phyloP scores from a whole-genome alignment of 2,329 filamentous ascomycete genomes.

The Chaetomium globosum region DNA sequence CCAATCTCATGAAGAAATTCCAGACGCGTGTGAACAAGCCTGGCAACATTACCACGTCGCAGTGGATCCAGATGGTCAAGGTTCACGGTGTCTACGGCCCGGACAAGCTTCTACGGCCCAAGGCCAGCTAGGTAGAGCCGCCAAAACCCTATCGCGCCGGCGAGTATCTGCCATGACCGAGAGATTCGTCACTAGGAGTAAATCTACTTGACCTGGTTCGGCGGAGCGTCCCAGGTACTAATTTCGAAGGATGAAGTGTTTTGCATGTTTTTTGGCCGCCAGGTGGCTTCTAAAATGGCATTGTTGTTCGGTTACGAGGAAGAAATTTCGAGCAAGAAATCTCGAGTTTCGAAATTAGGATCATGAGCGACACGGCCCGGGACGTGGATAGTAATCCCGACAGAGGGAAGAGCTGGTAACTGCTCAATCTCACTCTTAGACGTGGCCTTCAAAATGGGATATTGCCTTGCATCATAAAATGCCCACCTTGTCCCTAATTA shows the following conservation, averaged over 20 bases:
- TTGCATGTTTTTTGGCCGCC: not conserved
- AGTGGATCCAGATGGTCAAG: slow-evolving; percentile 64
- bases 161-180: not conserved
- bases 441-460: not conserved
- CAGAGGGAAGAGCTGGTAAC: not conserved
- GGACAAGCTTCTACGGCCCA: slow-evolving; percentile 55
- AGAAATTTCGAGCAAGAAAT: not conserved
- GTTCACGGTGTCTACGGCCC: slow-evolving; percentile 55
- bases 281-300: slow-evolving; percentile 1
- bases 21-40: slow-evolving; percentile 55
- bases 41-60: slow-evolving; percentile 54
- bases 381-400: not conserved
- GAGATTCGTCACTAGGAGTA: not conserved
- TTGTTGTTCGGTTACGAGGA: not conserved
- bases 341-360: not conserved
- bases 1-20: slow-evolving; percentile 58
- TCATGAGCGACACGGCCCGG: not conserved
- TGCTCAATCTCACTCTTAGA: not conserved
- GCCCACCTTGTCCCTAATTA: not conserved
- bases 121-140: slow-evolving; percentile 8
- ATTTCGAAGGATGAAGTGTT: not conserved
- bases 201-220: not conserved
- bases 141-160: slow-evolving; percentile 39
- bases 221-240: not conserved
- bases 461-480: not conserved